Conservation (phyloP, 805 yeast genomes). For the Schwanniomyces yamadae region DNA sequence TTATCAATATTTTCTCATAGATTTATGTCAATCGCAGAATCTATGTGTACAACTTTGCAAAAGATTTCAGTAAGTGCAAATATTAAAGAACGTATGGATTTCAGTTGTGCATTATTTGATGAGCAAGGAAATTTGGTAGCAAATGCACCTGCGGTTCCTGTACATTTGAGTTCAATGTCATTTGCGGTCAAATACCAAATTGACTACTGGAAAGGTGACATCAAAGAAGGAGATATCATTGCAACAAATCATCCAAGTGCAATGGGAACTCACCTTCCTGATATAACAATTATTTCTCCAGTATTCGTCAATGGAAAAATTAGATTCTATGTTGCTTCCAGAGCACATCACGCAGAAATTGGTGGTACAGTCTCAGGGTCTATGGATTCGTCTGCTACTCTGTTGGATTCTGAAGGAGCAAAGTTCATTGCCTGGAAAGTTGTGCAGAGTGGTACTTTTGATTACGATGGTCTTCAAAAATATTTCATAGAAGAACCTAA, state of each 20-base stretch:
- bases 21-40: constrained; percentile 89
- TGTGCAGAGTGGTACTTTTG: constrained; percentile 16
- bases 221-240: constrained; percentile 72
- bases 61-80: constrained; percentile 81
- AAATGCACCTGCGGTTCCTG: constrained; percentile 87
- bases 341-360: constrained; percentile 26
- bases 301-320: constrained; percentile 16
- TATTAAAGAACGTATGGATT: constrained; percentile 80
- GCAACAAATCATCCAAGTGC: constrained; percentile 79
- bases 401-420: constrained; percentile 20
- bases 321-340: constrained; percentile 16
- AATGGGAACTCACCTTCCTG: constrained; percentile 89
- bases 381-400: constrained; percentile 15
- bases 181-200: constrained; percentile 72
- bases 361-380: constrained; percentile 23
- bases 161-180: constrained; percentile 84
- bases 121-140: constrained; percentile 78
- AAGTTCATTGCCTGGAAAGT: constrained; percentile 19
- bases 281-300: constrained; percentile 34
- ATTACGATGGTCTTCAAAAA: constrained; percentile 14
- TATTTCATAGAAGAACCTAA: constrained; percentile 17
- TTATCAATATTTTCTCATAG: constrained; percentile 78
- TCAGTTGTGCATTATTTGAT: constrained; percentile 81
- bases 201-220: constrained; percentile 58
- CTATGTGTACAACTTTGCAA: constrained; percentile 79